Base-by-base conservation (phyloP, 2,329 filamentous ascomycete species). In the Rutstroemia sp. region DNA sequence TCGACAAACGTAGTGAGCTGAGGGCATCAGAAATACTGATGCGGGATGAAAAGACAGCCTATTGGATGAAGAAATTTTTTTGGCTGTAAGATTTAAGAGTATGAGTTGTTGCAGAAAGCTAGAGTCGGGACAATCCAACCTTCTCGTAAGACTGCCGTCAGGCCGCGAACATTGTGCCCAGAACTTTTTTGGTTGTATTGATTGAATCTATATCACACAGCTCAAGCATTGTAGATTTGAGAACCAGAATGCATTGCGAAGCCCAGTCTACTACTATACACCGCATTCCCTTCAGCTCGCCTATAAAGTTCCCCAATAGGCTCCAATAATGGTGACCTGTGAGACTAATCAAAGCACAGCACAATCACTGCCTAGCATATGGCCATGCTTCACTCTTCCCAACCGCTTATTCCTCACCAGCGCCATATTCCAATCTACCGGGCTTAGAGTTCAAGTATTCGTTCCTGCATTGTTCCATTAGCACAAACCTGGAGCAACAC, bases 371-470 rank as follows among this genome's bases (percentile, higher is more conserved):
- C 59, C 60, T 61, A 62, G 59, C 49, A 59, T 57, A 48, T 52
- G 50, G 55, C 36, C 47, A 36, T 54, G 56, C 57, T 58, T 48
- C 45, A 56, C 57, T 58, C 48, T 46, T 55, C 30, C 53, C 40
- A 48, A 48, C 48, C 42, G 60, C 60, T 42, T 64, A 61, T 60
- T 76, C 75, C 60, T 72, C 72, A 19, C 6, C 34, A 34, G 75
- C 76, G 56, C 62, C 74, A 60, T 73, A 77, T 65, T 79, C 73
- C 39, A 75, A 73, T 65, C 85, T 84, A 52, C 87, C 87, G 56
- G 79, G 76, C 81, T 91, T 91, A 66, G 86, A 89, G 80, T 90
- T 89, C 68, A 89, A 77, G 76, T 87, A 90, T 71, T 90, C 79
- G 77, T 90, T 91, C 75, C 88, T 91, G 49, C 10, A 5, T 25